Evolutionary conservation across 164 flowering plant genomes (phyloP), one percentile per base, ranked within the genome.

Genomic region (Paratinospora sagittata): DNA sequence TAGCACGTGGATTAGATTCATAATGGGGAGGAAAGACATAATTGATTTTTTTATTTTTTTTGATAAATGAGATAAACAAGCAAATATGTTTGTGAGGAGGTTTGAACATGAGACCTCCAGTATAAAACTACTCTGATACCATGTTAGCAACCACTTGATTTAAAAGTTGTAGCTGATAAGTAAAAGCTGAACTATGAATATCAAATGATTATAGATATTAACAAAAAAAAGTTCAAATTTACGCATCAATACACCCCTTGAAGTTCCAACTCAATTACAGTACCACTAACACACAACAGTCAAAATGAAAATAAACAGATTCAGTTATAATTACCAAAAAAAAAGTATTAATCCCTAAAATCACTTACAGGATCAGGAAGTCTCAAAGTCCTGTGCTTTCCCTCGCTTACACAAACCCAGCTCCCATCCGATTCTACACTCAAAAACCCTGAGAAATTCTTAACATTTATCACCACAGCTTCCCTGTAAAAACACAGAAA

Each of bases 361-460:
- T 67, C 26, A 77, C 90, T 82, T 74, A 94, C 98, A 68, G 97
- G 98, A 78, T 90, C 83, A 21, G 85, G 89, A 80, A 76, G 85
- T 65, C 52, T 76, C 70, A 83, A 83, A 11, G 74, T 72, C 77
- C 79, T 84, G 70, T 77, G 85, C 19, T 72, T 78, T 26, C 69
- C 61, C 10, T 68, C 80, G 8, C 79, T 78, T 19, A 78, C 79
- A 70, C 84, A 83, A 71, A 80, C 78, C 98, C 98, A 95, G 72
- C 79, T 83, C 17, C 97, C 94, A 82, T 89, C 91, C 5, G 71
- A 52, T 58, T 82, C 84, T 21, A 84, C 41, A 3, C 89, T 79
- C 21, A 89, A 78, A 80, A 81, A 79, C 8, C 97, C 93, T 0
- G 89, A 71, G 10, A 86, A 74, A 79, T 89, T 87, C 83, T 85